phyloP scores from a whole-genome alignment of 208 protist genomes.

The Balamuthia mandrillaris region DNA sequence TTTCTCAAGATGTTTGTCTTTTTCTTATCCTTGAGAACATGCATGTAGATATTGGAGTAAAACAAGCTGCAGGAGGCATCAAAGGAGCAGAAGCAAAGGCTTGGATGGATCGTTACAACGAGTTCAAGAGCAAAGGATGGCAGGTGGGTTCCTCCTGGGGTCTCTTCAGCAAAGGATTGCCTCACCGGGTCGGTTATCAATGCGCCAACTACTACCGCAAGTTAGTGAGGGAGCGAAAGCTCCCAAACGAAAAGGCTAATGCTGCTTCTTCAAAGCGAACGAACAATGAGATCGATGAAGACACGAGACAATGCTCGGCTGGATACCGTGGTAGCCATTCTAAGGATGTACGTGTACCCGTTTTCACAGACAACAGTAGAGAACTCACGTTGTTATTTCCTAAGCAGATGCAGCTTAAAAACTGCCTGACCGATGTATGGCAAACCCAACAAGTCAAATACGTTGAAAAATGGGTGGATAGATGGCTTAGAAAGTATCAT shows the following conservation, averaged over 20 bases:
- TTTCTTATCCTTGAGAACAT: neutral
- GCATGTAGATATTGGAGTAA: neutral
- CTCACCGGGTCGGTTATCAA: neutral
- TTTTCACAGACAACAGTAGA: neutral
- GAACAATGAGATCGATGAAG: constrained; percentile 17
- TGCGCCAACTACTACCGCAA: constrained; percentile 36
- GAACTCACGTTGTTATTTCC: neutral
- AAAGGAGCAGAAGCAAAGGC: neutral
- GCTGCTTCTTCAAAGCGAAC: neutral
- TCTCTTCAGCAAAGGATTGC: neutral
- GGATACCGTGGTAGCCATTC: no score
- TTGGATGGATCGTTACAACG: neutral
- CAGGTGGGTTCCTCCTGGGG: neutral
- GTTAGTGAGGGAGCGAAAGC: neutral
- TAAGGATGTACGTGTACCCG: no score
- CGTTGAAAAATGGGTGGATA: neutral
- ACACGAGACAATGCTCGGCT: no score
- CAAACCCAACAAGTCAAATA: constrained; percentile 4
- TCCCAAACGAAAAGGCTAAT: neutral
- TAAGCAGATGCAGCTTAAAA: neutral
- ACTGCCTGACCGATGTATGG: constrained; percentile 7
- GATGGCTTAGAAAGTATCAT: constrained; percentile 2
- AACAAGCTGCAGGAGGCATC: neutral
- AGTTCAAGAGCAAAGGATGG: neutral
- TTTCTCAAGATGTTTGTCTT: neutral